Evolutionary conservation across 805 yeast species (phyloP).

Genomic region (Pichia exigua): DNA sequence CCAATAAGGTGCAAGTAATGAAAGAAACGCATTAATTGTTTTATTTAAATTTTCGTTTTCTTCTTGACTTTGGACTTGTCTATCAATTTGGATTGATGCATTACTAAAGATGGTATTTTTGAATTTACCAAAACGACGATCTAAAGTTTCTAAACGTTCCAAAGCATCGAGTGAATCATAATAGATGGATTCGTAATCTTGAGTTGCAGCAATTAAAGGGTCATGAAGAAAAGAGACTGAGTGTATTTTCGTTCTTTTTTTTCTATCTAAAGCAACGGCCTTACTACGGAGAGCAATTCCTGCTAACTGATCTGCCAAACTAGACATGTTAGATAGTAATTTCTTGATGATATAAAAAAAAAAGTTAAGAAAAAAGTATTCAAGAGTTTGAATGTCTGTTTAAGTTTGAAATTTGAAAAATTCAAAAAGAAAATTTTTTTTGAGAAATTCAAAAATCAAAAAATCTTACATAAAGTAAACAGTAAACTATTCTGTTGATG

Average conservation of each 20-base stretch:
- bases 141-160: constrained; percentile 61
- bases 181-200: constrained; percentile 80
- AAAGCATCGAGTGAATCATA: constrained; percentile 69
- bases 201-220: constrained; percentile 83
- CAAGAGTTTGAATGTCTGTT: too few species aligned
- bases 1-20: constrained; percentile 70
- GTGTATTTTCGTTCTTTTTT: constrained; percentile 78
- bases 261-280: constrained; percentile 77
- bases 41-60: constrained; percentile 65
- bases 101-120: constrained; percentile 72
- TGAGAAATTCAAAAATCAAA: background rate
- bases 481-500: too few species aligned
- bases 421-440: background rate
- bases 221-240: constrained; percentile 84
- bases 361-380: background rate
- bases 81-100: constrained; percentile 69
- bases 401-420: background rate
- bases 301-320: constrained; percentile 78
- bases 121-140: constrained; percentile 67
- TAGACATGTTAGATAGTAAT: constrained; percentile 17
- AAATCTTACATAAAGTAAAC: too few species aligned
- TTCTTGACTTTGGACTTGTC: constrained; percentile 74
- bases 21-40: constrained; percentile 67
- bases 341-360: background rate
- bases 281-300: constrained; percentile 56